Evolutionary conservation across 305 asterid species (phyloP).

Genomic region (Ajuga reptans): DNA sequence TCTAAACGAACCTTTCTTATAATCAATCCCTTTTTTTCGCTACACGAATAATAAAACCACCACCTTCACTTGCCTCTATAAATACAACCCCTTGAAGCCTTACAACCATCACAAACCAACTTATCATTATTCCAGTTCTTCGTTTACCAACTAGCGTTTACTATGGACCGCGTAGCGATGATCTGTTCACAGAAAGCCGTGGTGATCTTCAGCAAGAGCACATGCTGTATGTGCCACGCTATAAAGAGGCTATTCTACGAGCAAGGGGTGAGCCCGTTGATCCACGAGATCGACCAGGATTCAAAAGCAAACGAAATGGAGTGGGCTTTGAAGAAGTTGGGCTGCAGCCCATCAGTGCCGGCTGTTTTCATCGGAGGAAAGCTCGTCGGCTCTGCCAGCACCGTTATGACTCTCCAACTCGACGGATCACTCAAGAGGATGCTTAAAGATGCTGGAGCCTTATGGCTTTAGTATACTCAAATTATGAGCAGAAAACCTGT

Average conservation of each 20-base stretch:
- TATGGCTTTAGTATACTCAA: constrained; percentile 34
- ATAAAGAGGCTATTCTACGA: constrained; percentile 36
- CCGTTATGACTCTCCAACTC: constrained; percentile 41
- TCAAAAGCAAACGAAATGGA: constrained; percentile 29
- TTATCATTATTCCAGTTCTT: not conserved
- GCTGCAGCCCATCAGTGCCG: constrained; percentile 41
- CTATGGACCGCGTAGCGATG: constrained; percentile 28
- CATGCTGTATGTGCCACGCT: constrained; percentile 68
- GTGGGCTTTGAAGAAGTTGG: constrained; percentile 31
- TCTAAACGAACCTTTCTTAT: not conserved
- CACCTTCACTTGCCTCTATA: constrained; percentile 16
- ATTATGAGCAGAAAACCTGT: no score
- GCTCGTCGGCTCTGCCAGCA: constrained; percentile 36
- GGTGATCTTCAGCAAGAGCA: constrained; percentile 59
- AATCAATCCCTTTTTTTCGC: no score
- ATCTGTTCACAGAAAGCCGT: constrained; percentile 36
- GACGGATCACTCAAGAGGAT: constrained; percentile 40
- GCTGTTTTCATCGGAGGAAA: constrained; percentile 34
- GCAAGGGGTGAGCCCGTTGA: constrained; percentile 38
- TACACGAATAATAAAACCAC: not conserved
- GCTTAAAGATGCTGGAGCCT: constrained; percentile 49
- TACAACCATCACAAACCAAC: not conserved
- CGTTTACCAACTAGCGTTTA: no score
- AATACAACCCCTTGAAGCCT: not conserved
- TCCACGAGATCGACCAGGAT: constrained; percentile 33